phyloP scores from a whole-genome alignment of 768 basidiomycete species.

The Aureoboletus auriporus region DNA sequence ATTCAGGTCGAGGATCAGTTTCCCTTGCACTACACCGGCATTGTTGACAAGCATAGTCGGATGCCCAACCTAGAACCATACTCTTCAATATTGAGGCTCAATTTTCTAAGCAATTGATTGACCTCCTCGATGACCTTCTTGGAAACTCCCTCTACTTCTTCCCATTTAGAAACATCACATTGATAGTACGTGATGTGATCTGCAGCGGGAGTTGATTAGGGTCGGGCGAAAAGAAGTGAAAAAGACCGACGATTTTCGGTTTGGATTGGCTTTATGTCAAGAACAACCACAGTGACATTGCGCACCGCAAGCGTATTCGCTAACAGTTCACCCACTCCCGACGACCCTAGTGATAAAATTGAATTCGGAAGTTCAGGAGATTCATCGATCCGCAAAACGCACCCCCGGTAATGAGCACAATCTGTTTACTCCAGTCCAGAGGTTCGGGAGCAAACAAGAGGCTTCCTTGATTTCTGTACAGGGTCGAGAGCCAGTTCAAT shows the following conservation, averaged over 20 bases:
- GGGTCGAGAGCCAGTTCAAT: conserved; percentile 61
- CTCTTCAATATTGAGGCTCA: background rate
- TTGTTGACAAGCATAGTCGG: conserved; percentile 93
- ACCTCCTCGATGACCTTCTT: conserved; percentile 78
- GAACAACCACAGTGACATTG: conserved; percentile 78
- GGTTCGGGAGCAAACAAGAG: conserved; percentile 55
- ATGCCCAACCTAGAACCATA: conserved; percentile 61
- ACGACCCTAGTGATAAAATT: conserved; percentile 54
- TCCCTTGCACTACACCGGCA: conserved; percentile 91
- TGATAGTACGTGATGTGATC: conserved; percentile 83
- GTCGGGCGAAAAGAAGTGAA: background rate
- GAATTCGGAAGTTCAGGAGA: background rate
- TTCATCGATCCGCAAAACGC: conserved; percentile 13
- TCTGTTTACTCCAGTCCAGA: conserved; percentile 84
- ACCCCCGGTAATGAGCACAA: conserved; percentile 92
- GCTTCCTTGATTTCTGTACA: conserved; percentile 74
- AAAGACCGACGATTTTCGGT: conserved; percentile 66
- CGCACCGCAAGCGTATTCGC: conserved; percentile 84
- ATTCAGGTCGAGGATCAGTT: conserved; percentile 72
- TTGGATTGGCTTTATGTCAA: conserved; percentile 76
- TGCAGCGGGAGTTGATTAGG: conserved; percentile 25
- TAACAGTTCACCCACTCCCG: conserved; percentile 84
- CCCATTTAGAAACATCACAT: conserved; percentile 89
- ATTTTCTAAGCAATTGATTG: conserved; percentile 5
- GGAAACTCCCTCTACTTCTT: conserved; percentile 75